Evolutionary conservation across 352 stramenopile genomes (phyloP), one percentile per base, ranked within the genome.

Genomic region (Achlya hypogyna): DNA sequence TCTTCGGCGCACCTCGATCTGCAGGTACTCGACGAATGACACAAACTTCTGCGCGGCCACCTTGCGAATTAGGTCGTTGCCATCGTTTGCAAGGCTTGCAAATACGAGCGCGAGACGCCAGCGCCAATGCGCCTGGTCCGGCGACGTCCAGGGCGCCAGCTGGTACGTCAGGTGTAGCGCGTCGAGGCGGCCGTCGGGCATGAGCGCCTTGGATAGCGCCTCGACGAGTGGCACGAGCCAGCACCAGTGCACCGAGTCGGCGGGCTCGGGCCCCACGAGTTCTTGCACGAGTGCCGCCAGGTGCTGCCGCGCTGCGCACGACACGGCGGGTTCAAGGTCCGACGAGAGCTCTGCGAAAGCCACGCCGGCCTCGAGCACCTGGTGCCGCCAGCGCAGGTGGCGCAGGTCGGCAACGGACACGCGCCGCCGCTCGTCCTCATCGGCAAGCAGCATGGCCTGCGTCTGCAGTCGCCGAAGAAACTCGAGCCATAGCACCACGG

Each of bases 301-400:
- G 27, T 67, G 51, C 35, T 67, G 60, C 3, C 60, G 42, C 16
- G 60, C 60, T 20, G 60, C 40, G 27, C 60, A 67, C 51, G 60
- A 67, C 6, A 67, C 60, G 14, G 60, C 18, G 22, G 60, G 60
- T 49, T 67, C 60, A 14, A 43, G 34, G 60, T 67, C 60, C 20
- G 60, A 58, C 28, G 38, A 58, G n/a, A 67, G 38, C 60, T 67
- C 60, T n/a, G 60, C 60, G 59, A 67, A 67, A 6, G 51, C 8
- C n/a, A 67, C 51, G 32, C 60, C 60, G 1, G 60, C 60, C 47
- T 67, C 60, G 29, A 67, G 51, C 51, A 67, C 51, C 43, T 67
- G 60, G 42, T 67, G 60, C 5, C 47, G 60, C 60, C 60, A 67
- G 12, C 60, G 38, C n/a, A 67, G 31, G 14, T 56, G 38, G 31